These are phyloP conservation scores for Leccinum fibrillosum DNA, from an alignment of 768 basidiomycete genomes.

Conservation along the genomic window DNA sequence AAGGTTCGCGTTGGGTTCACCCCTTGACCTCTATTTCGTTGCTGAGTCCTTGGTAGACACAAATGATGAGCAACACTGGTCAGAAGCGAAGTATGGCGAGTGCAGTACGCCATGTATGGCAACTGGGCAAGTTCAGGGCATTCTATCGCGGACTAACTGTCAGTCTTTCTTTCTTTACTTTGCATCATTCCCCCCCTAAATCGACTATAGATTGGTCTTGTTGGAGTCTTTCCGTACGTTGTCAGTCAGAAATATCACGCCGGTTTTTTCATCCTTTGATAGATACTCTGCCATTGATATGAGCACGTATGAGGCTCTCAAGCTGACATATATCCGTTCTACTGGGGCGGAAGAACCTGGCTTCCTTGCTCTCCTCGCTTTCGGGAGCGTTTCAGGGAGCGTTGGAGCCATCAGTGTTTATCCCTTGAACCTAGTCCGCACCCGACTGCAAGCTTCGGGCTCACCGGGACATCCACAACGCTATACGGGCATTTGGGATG, in stretches of 20 bases:
- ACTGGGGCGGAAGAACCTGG: conserved; percentile 89
- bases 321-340: conserved; percentile 83
- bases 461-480: conserved; percentile 91
- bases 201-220: conserved; percentile 71
- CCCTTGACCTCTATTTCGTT: not conserved
- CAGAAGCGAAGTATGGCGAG: conserved; percentile 54
- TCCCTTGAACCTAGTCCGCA: conserved; percentile 88
- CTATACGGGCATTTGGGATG: conserved; percentile 88
- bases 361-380: conserved; percentile 80
- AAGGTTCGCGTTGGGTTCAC: conserved; percentile 50
- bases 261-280: conserved; percentile 8
- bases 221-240: conserved; percentile 94
- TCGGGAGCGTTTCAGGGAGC: conserved; percentile 90
- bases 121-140: conserved; percentile 71
- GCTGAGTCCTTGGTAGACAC: conserved; percentile 49
- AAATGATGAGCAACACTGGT: conserved; percentile 91
- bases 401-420: conserved; percentile 94
- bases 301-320: conserved; percentile 95
- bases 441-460: conserved; percentile 93
- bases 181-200: conserved; percentile 10
- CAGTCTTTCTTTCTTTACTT: conserved; percentile 34
- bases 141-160: conserved; percentile 92
- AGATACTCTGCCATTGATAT: conserved; percentile 95
- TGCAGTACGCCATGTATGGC: conserved; percentile 75
- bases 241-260: not conserved